These are phyloP conservation scores for Truncatella angustata DNA, from an alignment of 2,329 filamentous ascomycete genomes.

Conservation along the genomic window DNA sequence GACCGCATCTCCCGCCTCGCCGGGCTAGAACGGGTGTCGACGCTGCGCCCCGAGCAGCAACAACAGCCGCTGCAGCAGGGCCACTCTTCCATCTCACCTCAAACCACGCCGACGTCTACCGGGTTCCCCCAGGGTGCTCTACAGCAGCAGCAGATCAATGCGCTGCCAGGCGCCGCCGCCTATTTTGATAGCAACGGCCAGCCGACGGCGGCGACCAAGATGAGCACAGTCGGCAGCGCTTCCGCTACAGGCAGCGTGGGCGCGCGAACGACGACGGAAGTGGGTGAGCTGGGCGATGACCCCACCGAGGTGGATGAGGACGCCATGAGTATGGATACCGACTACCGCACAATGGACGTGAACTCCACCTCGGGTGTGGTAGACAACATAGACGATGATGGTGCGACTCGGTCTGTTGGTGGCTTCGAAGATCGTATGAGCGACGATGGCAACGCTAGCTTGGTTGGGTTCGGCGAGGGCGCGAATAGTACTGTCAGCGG, in stretches of 20 bases:
- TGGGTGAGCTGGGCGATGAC: slow-evolving; percentile 55
- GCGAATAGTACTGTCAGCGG: slow-evolving; percentile 83
- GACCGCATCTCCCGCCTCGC: slow-evolving; percentile 94
- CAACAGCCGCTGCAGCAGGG: slow-evolving; percentile 27
- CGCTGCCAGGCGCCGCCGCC: slow-evolving; percentile 48
- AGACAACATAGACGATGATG: slow-evolving; percentile 35
- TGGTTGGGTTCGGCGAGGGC: slow-evolving; percentile 92
- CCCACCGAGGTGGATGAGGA: slow-evolving; percentile 60
- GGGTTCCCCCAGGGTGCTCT: slow-evolving; percentile 39
- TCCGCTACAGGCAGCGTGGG: slow-evolving; percentile 80
- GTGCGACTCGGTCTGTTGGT: slow-evolving; percentile 45
- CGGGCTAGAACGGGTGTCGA: slow-evolving; percentile 83
- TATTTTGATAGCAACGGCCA: slow-evolving; percentile 81
- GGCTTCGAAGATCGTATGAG: slow-evolving; percentile 72
- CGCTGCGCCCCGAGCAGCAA: slow-evolving; percentile 57
- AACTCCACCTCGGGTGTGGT: slow-evolving; percentile 37
- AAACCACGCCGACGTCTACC: slow-evolving; percentile 50
- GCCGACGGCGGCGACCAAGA: slow-evolving; percentile 68
- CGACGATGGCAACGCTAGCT: slow-evolving; percentile 77
- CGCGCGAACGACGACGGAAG: slow-evolving; percentile 51
- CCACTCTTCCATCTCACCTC: slow-evolving; percentile 42
- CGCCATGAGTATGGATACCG: slow-evolving; percentile 69
- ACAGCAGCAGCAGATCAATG: slow-evolving; percentile 27
- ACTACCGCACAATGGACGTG: slow-evolving; percentile 56
- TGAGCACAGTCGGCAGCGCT: slow-evolving; percentile 87